Conservation (phyloP, 139 green algal genomes). For the Ettlia oleoabundans region DNA sequence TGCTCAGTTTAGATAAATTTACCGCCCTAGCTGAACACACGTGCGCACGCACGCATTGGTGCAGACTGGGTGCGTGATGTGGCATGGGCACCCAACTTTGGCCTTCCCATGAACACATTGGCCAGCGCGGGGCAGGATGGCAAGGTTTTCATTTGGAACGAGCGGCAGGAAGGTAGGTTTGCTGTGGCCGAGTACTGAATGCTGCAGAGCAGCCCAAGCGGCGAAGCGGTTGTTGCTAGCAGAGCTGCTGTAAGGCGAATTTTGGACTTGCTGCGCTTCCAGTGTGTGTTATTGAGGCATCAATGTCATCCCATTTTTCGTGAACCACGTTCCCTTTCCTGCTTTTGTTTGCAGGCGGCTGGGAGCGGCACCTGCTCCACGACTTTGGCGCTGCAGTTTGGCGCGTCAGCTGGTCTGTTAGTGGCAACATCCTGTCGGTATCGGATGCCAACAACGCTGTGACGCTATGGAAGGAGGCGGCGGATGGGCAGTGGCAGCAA, state of each 20-base stretch:
- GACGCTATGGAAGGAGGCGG: conserved; percentile 94
- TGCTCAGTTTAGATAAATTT: no score
- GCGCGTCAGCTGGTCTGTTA: conserved; percentile 92
- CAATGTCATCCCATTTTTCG: no score
- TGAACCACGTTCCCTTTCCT: no score
- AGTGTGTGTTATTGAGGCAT: no score
- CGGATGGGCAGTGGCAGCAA: conserved; percentile 93
- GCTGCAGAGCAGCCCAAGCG: not conserved
- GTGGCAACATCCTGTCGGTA: conserved; percentile 92
- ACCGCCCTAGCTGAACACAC: no score
- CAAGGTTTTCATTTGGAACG: conserved; percentile 85
- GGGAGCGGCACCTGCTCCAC: conserved; percentile 76
- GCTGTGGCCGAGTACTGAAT: not conserved
- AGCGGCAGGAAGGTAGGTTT: conserved; percentile 56
- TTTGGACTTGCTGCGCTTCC: no score
- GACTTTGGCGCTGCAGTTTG: conserved; percentile 88
- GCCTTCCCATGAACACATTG: conserved; percentile 86
- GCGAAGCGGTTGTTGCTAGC: no score
- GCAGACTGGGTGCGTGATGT: conserved; percentile 96
- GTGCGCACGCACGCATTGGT: no score
- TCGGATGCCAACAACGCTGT: conserved; percentile 81
- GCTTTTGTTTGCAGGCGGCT: conserved; percentile 45
- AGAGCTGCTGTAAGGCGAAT: no score
- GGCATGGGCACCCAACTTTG: conserved; percentile 93
- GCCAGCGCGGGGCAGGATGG: conserved; percentile 94